phyloP scores from a whole-genome alignment of 345 rosid species.

The Pistacia vera region DNA sequence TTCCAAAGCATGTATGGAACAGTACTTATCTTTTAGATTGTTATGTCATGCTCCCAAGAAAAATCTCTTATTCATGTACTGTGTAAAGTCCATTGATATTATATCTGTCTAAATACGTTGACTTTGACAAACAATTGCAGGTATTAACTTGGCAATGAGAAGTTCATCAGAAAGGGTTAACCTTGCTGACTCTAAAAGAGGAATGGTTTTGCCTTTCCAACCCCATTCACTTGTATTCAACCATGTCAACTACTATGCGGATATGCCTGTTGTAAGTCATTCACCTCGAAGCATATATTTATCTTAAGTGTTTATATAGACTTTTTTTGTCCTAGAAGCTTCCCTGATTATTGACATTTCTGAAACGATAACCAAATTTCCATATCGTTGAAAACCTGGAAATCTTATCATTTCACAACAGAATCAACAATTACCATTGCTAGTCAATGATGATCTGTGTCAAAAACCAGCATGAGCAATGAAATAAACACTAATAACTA shows the following conservation, averaged over 20 bases:
- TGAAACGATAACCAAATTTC: too few species aligned
- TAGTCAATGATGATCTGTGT: neutral
- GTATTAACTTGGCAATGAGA: constrained; percentile 27
- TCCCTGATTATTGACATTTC: neutral
- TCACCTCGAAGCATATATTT: constrained; percentile 5
- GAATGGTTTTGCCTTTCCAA: constrained; percentile 90
- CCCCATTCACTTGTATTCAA: constrained; percentile 81
- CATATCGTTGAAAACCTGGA: neutral
- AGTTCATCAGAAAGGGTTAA: constrained; percentile 26
- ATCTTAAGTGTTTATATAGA: neutral
- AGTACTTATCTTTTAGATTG: too few species aligned
- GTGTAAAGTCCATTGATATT: neutral
- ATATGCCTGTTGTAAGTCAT: constrained; percentile 82
- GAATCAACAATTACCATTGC: neutral
- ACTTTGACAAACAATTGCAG: constrained; percentile 36
- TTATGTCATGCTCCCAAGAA: too few species aligned
- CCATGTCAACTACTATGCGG: constrained; percentile 78
- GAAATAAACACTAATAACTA: neutral
- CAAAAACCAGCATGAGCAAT: neutral
- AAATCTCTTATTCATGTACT: neutral
- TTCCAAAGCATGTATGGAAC: neutral
- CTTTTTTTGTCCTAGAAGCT: neutral
- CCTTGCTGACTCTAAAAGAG: constrained; percentile 39
- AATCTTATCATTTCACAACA: neutral
- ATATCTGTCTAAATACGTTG: constrained; percentile 14